Conservation (phyloP, 768 basidiomycete species). For the Pholiota microspora region DNA sequence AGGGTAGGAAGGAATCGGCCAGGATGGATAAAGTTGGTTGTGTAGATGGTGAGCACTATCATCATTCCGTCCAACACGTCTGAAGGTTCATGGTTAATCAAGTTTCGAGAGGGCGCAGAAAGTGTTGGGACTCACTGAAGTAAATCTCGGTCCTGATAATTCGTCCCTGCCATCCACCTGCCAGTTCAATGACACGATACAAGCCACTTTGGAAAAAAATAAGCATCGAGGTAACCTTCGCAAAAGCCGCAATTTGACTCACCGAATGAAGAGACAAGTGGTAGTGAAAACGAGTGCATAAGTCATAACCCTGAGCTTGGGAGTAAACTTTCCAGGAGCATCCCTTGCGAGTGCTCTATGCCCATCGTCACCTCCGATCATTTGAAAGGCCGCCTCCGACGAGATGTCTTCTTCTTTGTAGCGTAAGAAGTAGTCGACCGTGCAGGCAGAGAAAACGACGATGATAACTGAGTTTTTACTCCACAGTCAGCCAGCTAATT, state of each 20-base stretch:
- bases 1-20: slow-evolving; percentile 18
- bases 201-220: slow-evolving; percentile 32
- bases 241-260: slow-evolving; percentile 8
- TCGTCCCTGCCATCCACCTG: slow-evolving; percentile 48
- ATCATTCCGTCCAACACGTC: slow-evolving; percentile 49
- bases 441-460: background rate
- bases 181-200: slow-evolving; percentile 50
- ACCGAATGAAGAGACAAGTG: slow-evolving; percentile 52
- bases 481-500: background rate
- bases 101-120: background rate
- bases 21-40: slow-evolving; percentile 45
- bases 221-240: background rate
- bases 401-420: background rate
- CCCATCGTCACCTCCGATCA: background rate
- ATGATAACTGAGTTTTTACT: slow-evolving; percentile 4
- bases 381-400: background rate
- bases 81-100: slow-evolving; percentile 14
- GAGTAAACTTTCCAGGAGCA: slow-evolving; percentile 12
- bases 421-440: slow-evolving; percentile 1
- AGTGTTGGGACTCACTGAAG: slow-evolving; percentile 37
- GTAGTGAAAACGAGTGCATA: slow-evolving; percentile 34
- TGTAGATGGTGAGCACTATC: slow-evolving; percentile 43
- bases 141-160: slow-evolving; percentile 48
- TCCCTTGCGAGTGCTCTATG: background rate
- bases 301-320: slow-evolving; percentile 28